Conservation (phyloP, 768 basidiomycete genomes). For the Boletus huronensis region DNA sequence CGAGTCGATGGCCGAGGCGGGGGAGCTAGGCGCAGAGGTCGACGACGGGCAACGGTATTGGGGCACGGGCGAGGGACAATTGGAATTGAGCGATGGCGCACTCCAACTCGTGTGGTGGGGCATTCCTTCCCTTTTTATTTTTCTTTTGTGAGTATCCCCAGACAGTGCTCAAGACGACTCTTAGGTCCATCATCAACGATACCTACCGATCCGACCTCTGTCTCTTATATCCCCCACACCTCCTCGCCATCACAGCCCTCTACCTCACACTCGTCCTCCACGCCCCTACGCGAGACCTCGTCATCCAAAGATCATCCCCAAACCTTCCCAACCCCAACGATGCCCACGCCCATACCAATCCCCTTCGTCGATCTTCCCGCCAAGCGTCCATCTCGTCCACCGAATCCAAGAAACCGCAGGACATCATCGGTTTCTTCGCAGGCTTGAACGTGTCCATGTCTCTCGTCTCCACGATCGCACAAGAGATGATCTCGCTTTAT, state of each 20-base stretch:
- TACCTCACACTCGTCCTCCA: slow-evolving; percentile 84
- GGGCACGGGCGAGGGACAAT: slow-evolving; percentile 76
- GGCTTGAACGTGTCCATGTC: slow-evolving; percentile 82
- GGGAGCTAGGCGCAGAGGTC: slow-evolving; percentile 48
- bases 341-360: slow-evolving; percentile 30
- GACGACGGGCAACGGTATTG: slow-evolving; percentile 66
- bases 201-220: slow-evolving; percentile 91
- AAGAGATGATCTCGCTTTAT: slow-evolving; percentile 89
- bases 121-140: slow-evolving; percentile 1
- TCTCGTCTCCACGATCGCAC: slow-evolving; percentile 77
- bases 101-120: slow-evolving; percentile 89
- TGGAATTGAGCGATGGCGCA: slow-evolving; percentile 71
- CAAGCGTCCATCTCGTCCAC: slow-evolving; percentile 35
- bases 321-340: slow-evolving; percentile 12
- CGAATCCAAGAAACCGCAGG: slow-evolving; percentile 43
- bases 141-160: background rate
- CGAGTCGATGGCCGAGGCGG: slow-evolving; percentile 50
- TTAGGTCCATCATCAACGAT: slow-evolving; percentile 95
- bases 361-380: slow-evolving; percentile 56
- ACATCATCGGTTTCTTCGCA: slow-evolving; percentile 80
- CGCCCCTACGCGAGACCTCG: slow-evolving; percentile 46
- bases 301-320: slow-evolving; percentile 38
- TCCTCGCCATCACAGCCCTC: slow-evolving; percentile 89
- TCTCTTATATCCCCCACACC: slow-evolving; percentile 91
- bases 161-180: background rate